A percentile compares a stretch with the other conserved stretches of the same genome.
Evolutionary conservation across 331 rosid genomes (phyloP).

Genomic region (Telfairia occidentalis): DNA sequence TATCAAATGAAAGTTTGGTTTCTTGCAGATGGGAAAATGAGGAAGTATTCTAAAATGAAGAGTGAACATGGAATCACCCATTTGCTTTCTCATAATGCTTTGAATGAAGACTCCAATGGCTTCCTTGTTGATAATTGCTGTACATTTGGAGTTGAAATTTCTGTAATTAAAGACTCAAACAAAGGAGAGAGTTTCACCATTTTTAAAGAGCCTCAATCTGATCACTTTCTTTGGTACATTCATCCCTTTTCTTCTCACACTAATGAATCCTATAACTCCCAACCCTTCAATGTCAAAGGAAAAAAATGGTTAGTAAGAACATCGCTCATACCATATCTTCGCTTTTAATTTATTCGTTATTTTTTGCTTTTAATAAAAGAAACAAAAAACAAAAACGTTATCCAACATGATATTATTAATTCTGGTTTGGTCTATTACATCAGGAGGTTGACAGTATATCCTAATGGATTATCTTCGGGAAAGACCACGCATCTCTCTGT

Average conservation of each 20-base stretch:
- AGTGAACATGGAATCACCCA: conserved; percentile 9
- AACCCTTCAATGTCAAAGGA: conserved; percentile 2
- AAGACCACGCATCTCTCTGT: not conserved
- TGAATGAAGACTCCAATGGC: conserved; percentile 14
- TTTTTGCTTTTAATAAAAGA: not conserved
- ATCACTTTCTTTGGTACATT: not conserved
- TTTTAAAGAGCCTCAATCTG: not conserved
- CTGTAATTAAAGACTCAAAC: not conserved
- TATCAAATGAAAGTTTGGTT: not conserved
- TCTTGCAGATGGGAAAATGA: conserved; percentile 8
- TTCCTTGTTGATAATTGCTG: conserved; percentile 2
- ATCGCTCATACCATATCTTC: not conserved
- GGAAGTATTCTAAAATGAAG: conserved; percentile 11
- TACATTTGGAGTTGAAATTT: conserved; percentile 18
- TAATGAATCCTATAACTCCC: not conserved
- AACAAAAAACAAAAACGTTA: not conserved
- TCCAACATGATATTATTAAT: not conserved
- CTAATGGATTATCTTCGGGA: not conserved
- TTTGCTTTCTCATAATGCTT: conserved; percentile 5
- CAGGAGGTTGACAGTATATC: not conserved
- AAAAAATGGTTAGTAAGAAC: conserved; percentile 4
- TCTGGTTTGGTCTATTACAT: not conserved
- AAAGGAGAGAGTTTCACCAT: not conserved
- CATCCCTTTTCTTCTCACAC: not conserved
- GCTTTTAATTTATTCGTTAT: too few species aligned